Base-by-base conservation (phyloP, 306 rosid genomes). In the Cicer judaicum region DNA sequence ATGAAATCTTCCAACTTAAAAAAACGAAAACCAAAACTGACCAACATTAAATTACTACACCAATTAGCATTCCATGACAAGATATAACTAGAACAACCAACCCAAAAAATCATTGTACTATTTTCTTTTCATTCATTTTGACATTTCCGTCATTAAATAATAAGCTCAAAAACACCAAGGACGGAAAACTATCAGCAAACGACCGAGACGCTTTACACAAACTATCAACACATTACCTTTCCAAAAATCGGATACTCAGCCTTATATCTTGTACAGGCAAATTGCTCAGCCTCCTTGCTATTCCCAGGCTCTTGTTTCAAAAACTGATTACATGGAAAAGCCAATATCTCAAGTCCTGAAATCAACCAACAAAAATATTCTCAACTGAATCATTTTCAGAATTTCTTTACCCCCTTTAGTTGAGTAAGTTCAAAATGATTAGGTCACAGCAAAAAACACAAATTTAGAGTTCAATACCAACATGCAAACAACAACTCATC, bases 251-350 rank as follows among this genome's bases (percentile, higher is more conserved):
- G 98, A 86, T 87, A 93, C 66, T 89, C 96, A 40, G 98, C 98
- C 83, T 86, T 82, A 88, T 77, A 93, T 82, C 97, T 86, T 19
- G 92, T 84, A 75, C 98, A 93, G 12, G 97, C 98, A 81, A 93
- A 93, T 73, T 89, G 63, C 74, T 82, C 43, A 0, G 88, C 90
- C 0, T 88, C 84, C 82, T 54, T 12, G 64, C 96, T 85, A 42
- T 83, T 66, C 72, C 93, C 92, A 1, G 98, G 98, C 85, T 93
- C 92, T 81, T 93, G 97, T 44, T 78, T 75, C 76, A 89, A 57
- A 80, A 91, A 93, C 66, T 93, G 98, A 75, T 93, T 93, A 87
- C 97, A 93, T 13, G 98, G 98, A 86, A 93, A 93, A 24, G 98
- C 98, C 87, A 93, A 72, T 82, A 93, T 79, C 80, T 89, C 97